Evolutionary conservation across 2,329 filamentous ascomycete species (phyloP), one percentile per base, ranked within the genome.

Genomic region (Ceratocystis alfenasii): DNA sequence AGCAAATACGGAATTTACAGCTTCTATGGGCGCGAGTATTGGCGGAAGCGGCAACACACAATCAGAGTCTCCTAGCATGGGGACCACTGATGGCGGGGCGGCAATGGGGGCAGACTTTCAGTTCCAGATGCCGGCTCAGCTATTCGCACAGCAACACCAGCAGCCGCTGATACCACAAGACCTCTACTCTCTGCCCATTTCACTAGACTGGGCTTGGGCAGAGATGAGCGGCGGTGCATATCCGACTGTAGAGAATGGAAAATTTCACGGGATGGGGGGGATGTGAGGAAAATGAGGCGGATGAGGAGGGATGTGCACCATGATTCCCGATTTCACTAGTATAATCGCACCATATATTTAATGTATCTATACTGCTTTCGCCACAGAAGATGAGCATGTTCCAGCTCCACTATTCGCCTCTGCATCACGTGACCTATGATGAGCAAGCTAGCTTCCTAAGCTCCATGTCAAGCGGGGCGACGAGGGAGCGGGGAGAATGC

Each of bases 101-200:
- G 44, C 12, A 46, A n/a, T 15, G 44, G 46, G 50, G 28, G 25
- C 50, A 25, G 50, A 25, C n/a, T 5, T 30, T 5, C 50, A 12
- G 50, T 55, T 55, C 20, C 50, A 22, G 28, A 20, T 55, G n/a
- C 50, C 5, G 17, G 46, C 46, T 4, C 46, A 7, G 46, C n/a
- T n/a, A 22, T 48, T 48, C 46, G 7, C 22, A 6, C 50, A 55
- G 50, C 50, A 25, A 25, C 50, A 55, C 1, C 87, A 92, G 71
- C 89, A 95, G 70, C 92, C 92, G 0, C 87, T 96, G 71, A 84
- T 97, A 25, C 93, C 94, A 3, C 90, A 93, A 71, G 94, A 97
- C 75, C 76, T 97, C 30, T 99, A 94, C 85, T 88, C 93, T 74
- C 87, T 97, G 83, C 92, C 93, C 1, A 95, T 96, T 87, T 95